These are phyloP conservation scores for Xerocomus nothofagi DNA, from an alignment of 1,284 basidiomycete genomes.

Conservation along the genomic window DNA sequence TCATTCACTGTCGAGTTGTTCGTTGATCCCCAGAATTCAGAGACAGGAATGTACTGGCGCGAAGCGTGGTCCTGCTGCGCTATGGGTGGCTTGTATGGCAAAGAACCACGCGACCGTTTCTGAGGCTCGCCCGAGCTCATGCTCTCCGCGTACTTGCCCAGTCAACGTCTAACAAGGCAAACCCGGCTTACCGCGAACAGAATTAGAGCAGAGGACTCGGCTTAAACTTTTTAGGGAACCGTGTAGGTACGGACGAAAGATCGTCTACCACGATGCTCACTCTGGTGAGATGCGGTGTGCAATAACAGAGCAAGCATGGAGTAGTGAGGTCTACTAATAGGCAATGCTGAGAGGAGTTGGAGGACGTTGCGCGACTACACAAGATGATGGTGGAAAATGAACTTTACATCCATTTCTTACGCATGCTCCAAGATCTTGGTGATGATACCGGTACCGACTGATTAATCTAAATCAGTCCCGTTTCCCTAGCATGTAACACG, in stretches of 20 bases:
- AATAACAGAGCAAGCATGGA: neutral
- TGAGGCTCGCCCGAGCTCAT: too few relatives aligned
- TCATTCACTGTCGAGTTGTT: too few relatives aligned
- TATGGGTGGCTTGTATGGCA: neutral
- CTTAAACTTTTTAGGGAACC: neutral
- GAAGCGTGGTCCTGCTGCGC: too few relatives aligned
- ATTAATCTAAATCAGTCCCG: conserved; percentile 11
- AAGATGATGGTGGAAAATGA: conserved; percentile 26
- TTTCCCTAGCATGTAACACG: neutral
- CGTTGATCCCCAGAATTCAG: neutral
- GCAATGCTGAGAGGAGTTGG: conserved; percentile 27
- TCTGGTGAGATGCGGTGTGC: neutral
- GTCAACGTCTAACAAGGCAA: too few relatives aligned
- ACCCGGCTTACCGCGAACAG: too few relatives aligned
- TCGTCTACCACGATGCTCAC: neutral
- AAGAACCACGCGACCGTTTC: neutral
- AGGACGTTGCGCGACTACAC: conserved; percentile 24
- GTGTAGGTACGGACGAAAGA: neutral
- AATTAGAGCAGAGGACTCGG: neutral
- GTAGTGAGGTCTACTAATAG: conserved; percentile 8
- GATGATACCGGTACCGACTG: conserved; percentile 90
- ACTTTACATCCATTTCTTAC: conserved; percentile 11
- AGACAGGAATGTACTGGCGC: neutral
- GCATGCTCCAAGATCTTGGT: conserved; percentile 71
- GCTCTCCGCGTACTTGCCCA: too few relatives aligned